Percentiles rank a stretch among this genome's conserved stretches.
Evolutionary conservation across 208 protist species (phyloP).

Genomic region (Leishmania lainsoni): DNA sequence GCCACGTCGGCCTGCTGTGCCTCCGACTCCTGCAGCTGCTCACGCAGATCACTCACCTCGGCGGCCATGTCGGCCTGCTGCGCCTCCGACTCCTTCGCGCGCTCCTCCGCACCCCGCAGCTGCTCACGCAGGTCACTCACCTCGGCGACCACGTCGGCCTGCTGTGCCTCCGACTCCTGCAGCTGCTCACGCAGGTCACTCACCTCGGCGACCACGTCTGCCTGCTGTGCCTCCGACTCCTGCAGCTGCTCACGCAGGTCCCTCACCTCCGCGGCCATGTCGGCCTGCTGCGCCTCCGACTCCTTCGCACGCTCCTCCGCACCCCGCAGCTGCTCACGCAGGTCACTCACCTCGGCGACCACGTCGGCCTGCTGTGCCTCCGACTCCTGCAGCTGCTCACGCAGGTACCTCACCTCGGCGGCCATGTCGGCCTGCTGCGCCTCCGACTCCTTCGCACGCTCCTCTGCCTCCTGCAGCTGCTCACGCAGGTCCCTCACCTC

Average conservation of each 20-base stretch:
- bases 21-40: not conserved
- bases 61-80: not conserved
- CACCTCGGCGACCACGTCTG: not conserved
- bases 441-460: conserved; percentile 40
- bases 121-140: conserved; percentile 4
- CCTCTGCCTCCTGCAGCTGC: conserved; percentile 38
- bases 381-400: conserved; percentile 10
- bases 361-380: not conserved
- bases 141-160: not conserved
- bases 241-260: too few species aligned
- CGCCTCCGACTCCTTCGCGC: conserved; percentile 6
- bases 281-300: conserved; percentile 9
- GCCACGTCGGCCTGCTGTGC: conserved; percentile 34
- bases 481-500: conserved; percentile 32
- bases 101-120: too few species aligned
- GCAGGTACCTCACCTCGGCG: not conserved
- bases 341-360: not conserved
- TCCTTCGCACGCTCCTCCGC: not conserved
- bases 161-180: conserved; percentile 8
- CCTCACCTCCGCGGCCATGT: not conserved
- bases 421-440: too few species aligned
- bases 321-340: not conserved
- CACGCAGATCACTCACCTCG: too few species aligned
- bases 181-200: conserved; percentile 25
- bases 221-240: not conserved